Evolutionary conservation across 352 stramenopile genomes (phyloP).

Genomic region (Globisporangium cylindrosporum): DNA sequence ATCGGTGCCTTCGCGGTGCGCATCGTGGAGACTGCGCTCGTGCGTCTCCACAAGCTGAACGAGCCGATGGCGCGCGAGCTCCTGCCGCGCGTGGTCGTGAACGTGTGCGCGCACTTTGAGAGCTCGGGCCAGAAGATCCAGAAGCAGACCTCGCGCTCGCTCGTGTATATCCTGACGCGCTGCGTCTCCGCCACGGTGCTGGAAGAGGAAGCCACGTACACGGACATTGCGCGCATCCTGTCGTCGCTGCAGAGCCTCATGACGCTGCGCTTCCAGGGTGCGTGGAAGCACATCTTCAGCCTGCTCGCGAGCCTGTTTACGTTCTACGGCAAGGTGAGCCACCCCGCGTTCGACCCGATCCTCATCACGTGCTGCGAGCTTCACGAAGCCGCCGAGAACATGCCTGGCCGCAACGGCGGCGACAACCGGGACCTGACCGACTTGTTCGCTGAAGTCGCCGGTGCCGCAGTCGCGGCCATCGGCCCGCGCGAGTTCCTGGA

Average conservation of each 20-base stretch:
- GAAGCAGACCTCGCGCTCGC: slow-evolving; percentile 54
- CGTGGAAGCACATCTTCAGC: slow-evolving; percentile 78
- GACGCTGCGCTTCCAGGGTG: slow-evolving; percentile 78
- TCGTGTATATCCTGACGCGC: slow-evolving; percentile 64
- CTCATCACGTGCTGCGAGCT: slow-evolving; percentile 75
- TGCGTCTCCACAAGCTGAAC: slow-evolving; percentile 63
- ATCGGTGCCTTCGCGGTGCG: slow-evolving; percentile 64
- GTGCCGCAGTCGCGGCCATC: slow-evolving; percentile 60
- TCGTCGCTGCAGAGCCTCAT: slow-evolving; percentile 79
- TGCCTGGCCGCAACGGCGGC: slow-evolving; percentile 40
- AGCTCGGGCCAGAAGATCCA: slow-evolving; percentile 54
- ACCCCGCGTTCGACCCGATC: slow-evolving; percentile 59
- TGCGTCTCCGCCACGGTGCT: slow-evolving; percentile 51
- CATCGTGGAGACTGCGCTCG: slow-evolving; percentile 58
- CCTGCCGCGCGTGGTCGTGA: slow-evolving; percentile 71
- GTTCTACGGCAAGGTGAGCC: slow-evolving; percentile 60
- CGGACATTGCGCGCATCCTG: slow-evolving; percentile 63
- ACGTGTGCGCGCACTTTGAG: slow-evolving; percentile 73
- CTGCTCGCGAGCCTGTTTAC: slow-evolving; percentile 70
- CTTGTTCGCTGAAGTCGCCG: slow-evolving; percentile 65
- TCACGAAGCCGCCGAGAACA: slow-evolving; percentile 73
- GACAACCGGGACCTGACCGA: slow-evolving; percentile 39
- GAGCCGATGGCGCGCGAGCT: slow-evolving; percentile 55
- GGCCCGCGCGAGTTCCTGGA: slow-evolving; percentile 67
- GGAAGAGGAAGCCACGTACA: slow-evolving; percentile 52